Conservation (phyloP, 2,329 filamentous ascomycete genomes). For the Ampelomyces quisqualis region DNA sequence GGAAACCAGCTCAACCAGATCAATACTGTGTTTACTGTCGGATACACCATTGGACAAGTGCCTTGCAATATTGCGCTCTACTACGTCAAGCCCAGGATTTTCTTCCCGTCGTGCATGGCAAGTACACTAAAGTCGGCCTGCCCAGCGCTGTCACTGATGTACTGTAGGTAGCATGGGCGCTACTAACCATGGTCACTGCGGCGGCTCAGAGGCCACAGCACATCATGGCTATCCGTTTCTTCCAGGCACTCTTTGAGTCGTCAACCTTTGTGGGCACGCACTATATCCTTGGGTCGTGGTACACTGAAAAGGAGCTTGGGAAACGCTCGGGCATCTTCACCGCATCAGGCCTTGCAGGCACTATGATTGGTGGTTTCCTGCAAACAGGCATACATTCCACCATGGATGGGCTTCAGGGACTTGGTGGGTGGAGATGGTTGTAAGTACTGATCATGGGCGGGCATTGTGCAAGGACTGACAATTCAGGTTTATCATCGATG, state of each 20-base stretch:
- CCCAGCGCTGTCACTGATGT: constrained; percentile 5
- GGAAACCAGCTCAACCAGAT: constrained; percentile 51
- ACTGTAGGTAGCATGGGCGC: constrained; percentile 55
- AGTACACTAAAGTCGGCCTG: constrained; percentile 2
- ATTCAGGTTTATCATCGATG: constrained; percentile 48
- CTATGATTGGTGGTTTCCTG: constrained; percentile 64
- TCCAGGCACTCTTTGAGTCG: constrained; percentile 57
- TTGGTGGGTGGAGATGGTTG: constrained; percentile 57
- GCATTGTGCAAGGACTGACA: not conserved
- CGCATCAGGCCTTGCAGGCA: constrained; percentile 60
- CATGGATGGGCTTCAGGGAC: constrained; percentile 51
- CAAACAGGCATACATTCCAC: constrained; percentile 54
- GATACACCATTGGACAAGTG: constrained; percentile 57
- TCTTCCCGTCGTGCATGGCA: constrained; percentile 64
- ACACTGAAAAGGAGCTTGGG: constrained; percentile 61
- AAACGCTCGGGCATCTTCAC: constrained; percentile 64
- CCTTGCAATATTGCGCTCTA: constrained; percentile 54
- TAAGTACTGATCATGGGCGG: constrained; percentile 8
- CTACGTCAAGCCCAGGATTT: constrained; percentile 63
- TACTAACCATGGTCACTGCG: constrained; percentile 63
- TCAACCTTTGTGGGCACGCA: constrained; percentile 59
- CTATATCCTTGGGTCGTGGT: constrained; percentile 64
- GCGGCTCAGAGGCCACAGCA: constrained; percentile 53
- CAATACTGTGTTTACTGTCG: constrained; percentile 43
- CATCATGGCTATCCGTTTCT: constrained; percentile 62